These are phyloP conservation scores for Termitomyces sp. DNA, from an alignment of 768 basidiomycete species.

Conservation along the genomic window DNA sequence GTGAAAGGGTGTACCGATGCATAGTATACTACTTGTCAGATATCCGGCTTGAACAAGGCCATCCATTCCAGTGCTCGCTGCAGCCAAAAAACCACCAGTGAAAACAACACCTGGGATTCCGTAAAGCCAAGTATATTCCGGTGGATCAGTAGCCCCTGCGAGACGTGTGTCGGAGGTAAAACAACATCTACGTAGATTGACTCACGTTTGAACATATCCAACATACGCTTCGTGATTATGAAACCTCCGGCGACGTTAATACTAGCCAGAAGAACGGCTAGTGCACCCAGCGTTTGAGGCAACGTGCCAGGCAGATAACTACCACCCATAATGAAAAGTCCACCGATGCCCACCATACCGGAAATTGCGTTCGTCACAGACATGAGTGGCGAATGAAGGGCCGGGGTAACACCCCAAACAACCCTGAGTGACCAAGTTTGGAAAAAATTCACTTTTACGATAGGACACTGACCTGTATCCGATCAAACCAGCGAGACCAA, in stretches of 20 bases:
- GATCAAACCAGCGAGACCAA: constrained; percentile 80
- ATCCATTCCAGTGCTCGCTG: constrained; percentile 78
- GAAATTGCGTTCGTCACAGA: constrained; percentile 89
- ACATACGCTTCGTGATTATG: constrained; percentile 86
- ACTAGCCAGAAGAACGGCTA: constrained; percentile 82
- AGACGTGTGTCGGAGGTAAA: neutral
- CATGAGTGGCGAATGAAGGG: constrained; percentile 87
- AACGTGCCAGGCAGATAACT: constrained; percentile 78
- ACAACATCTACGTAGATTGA: neutral
- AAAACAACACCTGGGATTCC: constrained; percentile 75
- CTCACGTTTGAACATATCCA: constrained; percentile 88
- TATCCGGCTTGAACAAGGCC: constrained; percentile 89
- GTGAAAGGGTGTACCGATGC: constrained; percentile 49
- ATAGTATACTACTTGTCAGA: constrained; percentile 77
- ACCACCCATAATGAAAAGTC: constrained; percentile 88
- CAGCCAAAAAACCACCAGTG: constrained; percentile 75
- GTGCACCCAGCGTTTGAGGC: constrained; percentile 72
- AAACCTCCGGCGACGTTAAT: constrained; percentile 89
- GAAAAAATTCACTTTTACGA: neutral
- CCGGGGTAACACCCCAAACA: constrained; percentile 86
- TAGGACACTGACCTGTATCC: constrained; percentile 46
- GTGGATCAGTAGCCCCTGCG: constrained; percentile 74
- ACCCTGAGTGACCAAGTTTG: constrained; percentile 37
- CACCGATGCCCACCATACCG: constrained; percentile 54
- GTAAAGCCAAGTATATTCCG: constrained; percentile 84